phyloP scores from a whole-genome alignment of 306 rosid species.

The Geum urbanum region DNA sequence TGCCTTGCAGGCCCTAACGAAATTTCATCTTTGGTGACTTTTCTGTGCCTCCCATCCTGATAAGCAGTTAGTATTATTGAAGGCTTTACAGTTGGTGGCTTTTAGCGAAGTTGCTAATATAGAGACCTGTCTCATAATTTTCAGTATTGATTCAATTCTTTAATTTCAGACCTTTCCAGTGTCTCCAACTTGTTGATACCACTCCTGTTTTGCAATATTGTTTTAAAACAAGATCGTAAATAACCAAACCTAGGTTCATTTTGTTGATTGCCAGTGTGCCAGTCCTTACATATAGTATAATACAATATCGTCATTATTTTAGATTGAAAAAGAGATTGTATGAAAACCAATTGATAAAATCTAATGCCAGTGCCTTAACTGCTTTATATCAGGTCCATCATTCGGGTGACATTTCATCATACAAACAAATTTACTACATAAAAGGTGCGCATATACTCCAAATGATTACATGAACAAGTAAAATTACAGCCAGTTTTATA shows the following conservation, averaged over 20 bases:
- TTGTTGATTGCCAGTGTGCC: too few relatives aligned
- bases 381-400: neutral
- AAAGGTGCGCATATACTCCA: neutral
- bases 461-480: neutral
- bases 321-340: neutral
- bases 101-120: neutral
- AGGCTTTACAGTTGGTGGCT: slow-evolving; percentile 32
- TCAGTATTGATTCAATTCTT: too few relatives aligned
- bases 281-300: too few relatives aligned
- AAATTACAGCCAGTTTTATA: neutral
- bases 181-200: neutral
- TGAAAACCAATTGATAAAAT: neutral
- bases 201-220: neutral
- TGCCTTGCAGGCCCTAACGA: slow-evolving; percentile 35
- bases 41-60: slow-evolving; percentile 52
- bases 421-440: neutral
- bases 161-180: neutral
- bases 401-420: neutral
- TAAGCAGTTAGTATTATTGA: slow-evolving; percentile 37
- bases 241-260: too few relatives aligned
- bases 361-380: neutral
- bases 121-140: neutral
- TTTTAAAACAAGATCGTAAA: neutral
- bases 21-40: slow-evolving; percentile 41
- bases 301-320: too few relatives aligned